Evolutionary conservation across 1,139 yeast species (phyloP), one percentile per base, ranked within the genome.

Genomic region (Pichiaceae sp.): DNA sequence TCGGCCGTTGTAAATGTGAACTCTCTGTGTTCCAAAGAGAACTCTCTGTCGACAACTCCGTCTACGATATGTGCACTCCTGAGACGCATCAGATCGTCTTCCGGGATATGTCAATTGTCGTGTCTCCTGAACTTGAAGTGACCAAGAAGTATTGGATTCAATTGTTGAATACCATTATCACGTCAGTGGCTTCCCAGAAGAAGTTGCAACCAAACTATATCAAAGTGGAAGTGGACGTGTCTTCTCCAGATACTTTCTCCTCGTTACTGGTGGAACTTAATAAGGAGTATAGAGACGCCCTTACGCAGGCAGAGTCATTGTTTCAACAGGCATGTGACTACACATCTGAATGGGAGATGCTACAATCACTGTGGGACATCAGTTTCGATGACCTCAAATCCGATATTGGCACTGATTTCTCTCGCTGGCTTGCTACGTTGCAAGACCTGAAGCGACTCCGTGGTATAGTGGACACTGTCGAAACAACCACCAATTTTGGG

Each of bases 351-450:
- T 85, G 94, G 94, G 53, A 55, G 7, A 60, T 59, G 23, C 62
- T 80, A 25, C 83, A 78, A 48, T 58, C 68, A 2, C 56, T 82
- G 4, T 79, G 89, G 84, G 80, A 73, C 41, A 47, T 71, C 12
- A 63, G 63, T 19, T 47, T 64, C 0, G 62, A 61, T 4, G 54
- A 57, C 37, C 53, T 66, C 32, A 50, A 53, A 43, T 41, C 45
- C 20, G 28, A 47, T 15, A 50, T 69, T 9, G 69, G 66, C 2
- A 43, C 52, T 5, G 59, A 65, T 17, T 47, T 78, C 33, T 44
- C 47, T 0, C 46, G 48, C 12, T 80, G 89, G 91, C 49, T 70
- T 21, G 57, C 57, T 3, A 49, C 68, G 1, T 50, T 78, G 24
- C 53, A 57, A 4, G 73, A 72, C 15, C 57, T 79, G 6, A 57